Conservation (phyloP, 768 basidiomycete species). For the Inosperma sp. region DNA sequence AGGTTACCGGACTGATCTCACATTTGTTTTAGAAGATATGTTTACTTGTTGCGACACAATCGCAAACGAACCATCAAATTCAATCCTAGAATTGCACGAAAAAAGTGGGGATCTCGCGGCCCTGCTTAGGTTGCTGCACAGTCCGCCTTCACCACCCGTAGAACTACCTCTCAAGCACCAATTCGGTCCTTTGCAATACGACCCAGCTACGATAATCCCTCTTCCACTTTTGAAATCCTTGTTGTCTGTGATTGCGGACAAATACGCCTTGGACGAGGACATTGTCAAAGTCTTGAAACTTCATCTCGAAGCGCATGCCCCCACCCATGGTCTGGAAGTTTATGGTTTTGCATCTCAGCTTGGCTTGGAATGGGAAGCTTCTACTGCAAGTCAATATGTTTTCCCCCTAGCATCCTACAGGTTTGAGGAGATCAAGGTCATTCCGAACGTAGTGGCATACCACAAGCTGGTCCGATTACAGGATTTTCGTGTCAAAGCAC, state of each 20-base stretch:
- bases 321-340: slow-evolving; percentile 58
- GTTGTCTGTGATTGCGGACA: slow-evolving; percentile 58
- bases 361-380: slow-evolving; percentile 44
- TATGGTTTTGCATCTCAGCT: slow-evolving; percentile 52
- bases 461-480: slow-evolving; percentile 62
- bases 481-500: slow-evolving; percentile 46
- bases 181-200: slow-evolving; percentile 32
- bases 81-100: slow-evolving; percentile 54
- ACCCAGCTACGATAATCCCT: slow-evolving; percentile 51
- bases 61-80: slow-evolving; percentile 20
- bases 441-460: slow-evolving; percentile 58
- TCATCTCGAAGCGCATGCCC: slow-evolving; percentile 57
- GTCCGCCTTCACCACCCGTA: slow-evolving; percentile 45
- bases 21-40: slow-evolving; percentile 53
- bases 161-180: slow-evolving; percentile 25
- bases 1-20: slow-evolving; percentile 9
- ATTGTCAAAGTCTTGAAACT: slow-evolving; percentile 40
- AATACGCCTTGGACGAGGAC: slow-evolving; percentile 52
- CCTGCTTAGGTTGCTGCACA: slow-evolving; percentile 54
- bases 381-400: slow-evolving; percentile 55
- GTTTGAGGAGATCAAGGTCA: slow-evolving; percentile 43
- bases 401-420: slow-evolving; percentile 55
- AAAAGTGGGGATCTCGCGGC: slow-evolving; percentile 41
- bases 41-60: slow-evolving; percentile 51
- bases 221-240: slow-evolving; percentile 54